Percentiles rank a stretch among this genome's conserved stretches.
phyloP scores from a whole-genome alignment of 257 asterid species.

The Knoxia roxburghii region DNA sequence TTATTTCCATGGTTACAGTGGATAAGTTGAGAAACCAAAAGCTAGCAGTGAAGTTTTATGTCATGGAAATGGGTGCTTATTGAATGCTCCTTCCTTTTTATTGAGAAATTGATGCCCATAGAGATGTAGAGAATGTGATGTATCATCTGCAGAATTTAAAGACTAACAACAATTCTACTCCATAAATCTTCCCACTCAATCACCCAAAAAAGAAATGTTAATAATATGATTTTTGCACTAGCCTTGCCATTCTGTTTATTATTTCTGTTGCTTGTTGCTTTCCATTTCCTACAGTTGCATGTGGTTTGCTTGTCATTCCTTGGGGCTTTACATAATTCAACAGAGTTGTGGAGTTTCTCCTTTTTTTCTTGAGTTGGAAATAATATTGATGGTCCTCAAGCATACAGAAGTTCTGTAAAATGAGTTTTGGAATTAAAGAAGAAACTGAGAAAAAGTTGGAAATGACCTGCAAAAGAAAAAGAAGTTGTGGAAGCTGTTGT shows the following conservation, averaged over 20 bases:
- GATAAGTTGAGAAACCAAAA: background rate
- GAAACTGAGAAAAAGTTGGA: background rate
- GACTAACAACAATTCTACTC: background rate
- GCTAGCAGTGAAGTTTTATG: background rate
- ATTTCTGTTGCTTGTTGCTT: background rate
- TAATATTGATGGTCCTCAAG: background rate
- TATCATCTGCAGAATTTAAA: background rate
- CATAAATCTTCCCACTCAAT: background rate
- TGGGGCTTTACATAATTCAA: background rate
- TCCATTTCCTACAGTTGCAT: background rate
- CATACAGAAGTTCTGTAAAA: background rate
- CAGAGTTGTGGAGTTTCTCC: too few relatives aligned
- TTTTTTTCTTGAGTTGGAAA: background rate
- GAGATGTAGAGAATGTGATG: background rate
- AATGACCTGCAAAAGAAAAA: background rate
- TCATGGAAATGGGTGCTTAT: background rate
- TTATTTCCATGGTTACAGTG: background rate
- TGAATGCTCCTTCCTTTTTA: background rate
- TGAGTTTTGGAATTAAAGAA: background rate
- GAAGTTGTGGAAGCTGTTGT: background rate
- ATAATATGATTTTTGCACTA: too few relatives aligned
- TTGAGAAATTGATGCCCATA: too few relatives aligned
- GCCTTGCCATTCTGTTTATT: background rate
- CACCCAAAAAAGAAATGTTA: too few relatives aligned
- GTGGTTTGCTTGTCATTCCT: background rate